Evolutionary conservation across 352 stramenopile genomes (phyloP).

Genomic region (Globisporangium cystogenes): DNA sequence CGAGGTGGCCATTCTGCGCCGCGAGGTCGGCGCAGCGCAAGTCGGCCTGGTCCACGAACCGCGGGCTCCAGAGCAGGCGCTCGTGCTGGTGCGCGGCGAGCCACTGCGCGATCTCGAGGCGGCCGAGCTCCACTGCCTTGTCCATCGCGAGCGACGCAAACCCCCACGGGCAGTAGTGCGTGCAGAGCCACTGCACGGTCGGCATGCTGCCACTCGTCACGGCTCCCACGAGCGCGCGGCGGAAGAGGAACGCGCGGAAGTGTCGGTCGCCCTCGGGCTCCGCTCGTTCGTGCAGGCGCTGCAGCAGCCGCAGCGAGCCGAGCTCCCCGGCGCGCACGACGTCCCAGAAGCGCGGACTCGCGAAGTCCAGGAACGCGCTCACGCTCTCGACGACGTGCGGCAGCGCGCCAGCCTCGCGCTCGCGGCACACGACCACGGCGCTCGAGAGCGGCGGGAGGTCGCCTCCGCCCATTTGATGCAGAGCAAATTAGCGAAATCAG

Average conservation of each 20-base stretch:
- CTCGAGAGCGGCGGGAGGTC: constrained; percentile 1
- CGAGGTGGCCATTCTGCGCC: constrained; percentile 1
- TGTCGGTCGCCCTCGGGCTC: neutral
- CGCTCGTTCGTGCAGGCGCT: neutral
- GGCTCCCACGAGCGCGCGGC: neutral
- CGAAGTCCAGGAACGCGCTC: constrained; percentile 5
- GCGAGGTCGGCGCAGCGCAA: constrained; percentile 4
- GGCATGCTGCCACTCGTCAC: neutral
- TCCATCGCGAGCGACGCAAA: constrained; percentile 8
- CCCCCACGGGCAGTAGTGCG: constrained; percentile 6
- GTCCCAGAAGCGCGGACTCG: neutral
- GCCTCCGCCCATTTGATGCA: neutral
- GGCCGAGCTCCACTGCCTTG: neutral
- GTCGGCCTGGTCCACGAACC: constrained; percentile 6
- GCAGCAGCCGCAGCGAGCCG: constrained; percentile 2
- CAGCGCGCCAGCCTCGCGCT: neutral
- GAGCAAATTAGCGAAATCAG: too few relatives aligned
- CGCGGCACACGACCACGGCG: neutral
- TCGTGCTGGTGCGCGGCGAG: constrained; percentile 7
- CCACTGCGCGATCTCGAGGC: constrained; percentile 9
- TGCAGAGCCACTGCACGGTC: constrained; percentile 1
- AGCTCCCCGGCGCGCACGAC: neutral
- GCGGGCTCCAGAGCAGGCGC: constrained; percentile 1
- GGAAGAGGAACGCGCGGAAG: constrained; percentile 7
- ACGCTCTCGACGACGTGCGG: constrained; percentile 1